phyloP scores from a whole-genome alignment of 1,284 basidiomycete species.

The Hypsizygus ulmarius region DNA sequence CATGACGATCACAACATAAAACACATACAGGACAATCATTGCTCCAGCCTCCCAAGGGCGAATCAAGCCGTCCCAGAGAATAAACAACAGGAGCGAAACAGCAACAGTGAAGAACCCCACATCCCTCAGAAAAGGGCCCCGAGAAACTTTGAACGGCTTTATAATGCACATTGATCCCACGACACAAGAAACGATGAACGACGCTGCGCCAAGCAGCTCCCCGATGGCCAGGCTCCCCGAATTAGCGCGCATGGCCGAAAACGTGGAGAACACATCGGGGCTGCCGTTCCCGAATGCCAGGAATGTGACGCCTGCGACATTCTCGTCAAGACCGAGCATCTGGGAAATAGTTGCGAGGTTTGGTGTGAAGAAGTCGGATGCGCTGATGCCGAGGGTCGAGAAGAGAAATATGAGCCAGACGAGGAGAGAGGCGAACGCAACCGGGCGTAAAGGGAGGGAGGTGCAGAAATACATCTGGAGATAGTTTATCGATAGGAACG shows the following conservation, averaged over 20 bases:
- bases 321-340: slow-evolving; percentile 82
- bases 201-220: slow-evolving; percentile 92
- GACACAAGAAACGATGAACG: slow-evolving; percentile 94
- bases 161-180: slow-evolving; percentile 97
- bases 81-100: slow-evolving; percentile 69
- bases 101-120: slow-evolving; percentile 90
- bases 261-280: slow-evolving; percentile 93
- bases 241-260: slow-evolving; percentile 84
- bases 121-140: slow-evolving; percentile 85
- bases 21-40: slow-evolving; percentile 75
- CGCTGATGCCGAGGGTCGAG: slow-evolving; percentile 87
- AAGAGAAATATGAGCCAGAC: slow-evolving; percentile 84
- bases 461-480: slow-evolving; percentile 70
- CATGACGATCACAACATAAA: slow-evolving; percentile 81
- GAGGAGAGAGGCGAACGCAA: slow-evolving; percentile 60
- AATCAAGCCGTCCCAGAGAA: slow-evolving; percentile 79
- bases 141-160: slow-evolving; percentile 85
- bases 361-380: slow-evolving; percentile 94
- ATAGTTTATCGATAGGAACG: slow-evolving; percentile 70
- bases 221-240: slow-evolving; percentile 92
- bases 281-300: slow-evolving; percentile 93
- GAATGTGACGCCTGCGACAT: slow-evolving; percentile 90
- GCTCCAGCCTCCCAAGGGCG: slow-evolving; percentile 69
- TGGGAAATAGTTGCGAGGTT: slow-evolving; percentile 87
- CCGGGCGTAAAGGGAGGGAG: slow-evolving; percentile 46